Evolutionary conservation across 345 rosid species (phyloP), one percentile per base, ranked within the genome.

Genomic region (Eucalyptus globulus): DNA sequence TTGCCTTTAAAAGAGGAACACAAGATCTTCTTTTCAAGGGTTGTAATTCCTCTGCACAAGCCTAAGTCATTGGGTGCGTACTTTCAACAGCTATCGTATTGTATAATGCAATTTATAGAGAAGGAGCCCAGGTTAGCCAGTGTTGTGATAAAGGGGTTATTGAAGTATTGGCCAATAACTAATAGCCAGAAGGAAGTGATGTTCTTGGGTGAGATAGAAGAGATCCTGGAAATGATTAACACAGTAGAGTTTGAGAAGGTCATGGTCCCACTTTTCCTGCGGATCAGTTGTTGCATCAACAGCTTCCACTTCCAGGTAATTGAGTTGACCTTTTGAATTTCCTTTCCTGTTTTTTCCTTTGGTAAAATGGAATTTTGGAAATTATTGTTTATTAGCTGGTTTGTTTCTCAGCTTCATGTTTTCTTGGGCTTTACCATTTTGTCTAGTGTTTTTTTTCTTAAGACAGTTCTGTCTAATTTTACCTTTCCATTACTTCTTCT

Each of bases 1-100:
- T 90, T 96, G 93, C 99, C 99, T 12, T 90, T 97, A 93, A 97
- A 97, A 89, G 98, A 97, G 91, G 99, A 97, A 91, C 99, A 97
- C 86, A 97, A 95, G 93, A 93, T 97, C n/a, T 97, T 97, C 93
- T 89, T 96, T 88, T 94, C 95, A 93, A 94, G 97, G 91, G 99
- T 94, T 88, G 92, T 97, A 93, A 94, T 97, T 88, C 99, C 98
- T 14, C 86, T 97, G 86, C 99, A 97, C 88, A 97, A 96, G 95
- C 98, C 99, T 21, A 97, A 95, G 89, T 94, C 96, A 56, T 88
- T 97, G 87, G 98, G 97, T 8, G 86, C 92, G 86, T 97, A 97
- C 93, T 96, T 95, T 89, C 98, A 97, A 56, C 98, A 96, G 92
- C 88, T 97, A 37, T 93, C 97, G 1, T 97, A 91, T 86, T 97